These are phyloP conservation scores for Solanum lignicaule DNA, from an alignment of 257 asterid species.

Conservation along the genomic window DNA sequence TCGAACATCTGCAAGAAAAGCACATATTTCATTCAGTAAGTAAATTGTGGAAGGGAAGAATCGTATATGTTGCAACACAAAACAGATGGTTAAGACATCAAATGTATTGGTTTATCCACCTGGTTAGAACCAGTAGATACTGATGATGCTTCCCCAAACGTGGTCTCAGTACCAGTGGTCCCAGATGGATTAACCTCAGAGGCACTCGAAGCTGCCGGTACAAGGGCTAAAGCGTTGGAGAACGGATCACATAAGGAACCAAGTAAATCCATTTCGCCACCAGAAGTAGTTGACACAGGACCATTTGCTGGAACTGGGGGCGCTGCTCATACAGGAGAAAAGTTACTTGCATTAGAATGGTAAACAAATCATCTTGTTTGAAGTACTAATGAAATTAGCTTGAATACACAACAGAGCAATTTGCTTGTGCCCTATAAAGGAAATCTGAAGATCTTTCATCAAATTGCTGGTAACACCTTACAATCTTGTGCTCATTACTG, in stretches of 20 bases:
- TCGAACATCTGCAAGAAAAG: slow-evolving; percentile 55
- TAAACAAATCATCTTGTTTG: neutral
- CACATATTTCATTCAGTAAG: neutral
- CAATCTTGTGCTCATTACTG: neutral
- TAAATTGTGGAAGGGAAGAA: neutral
- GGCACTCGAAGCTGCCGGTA: slow-evolving; percentile 35
- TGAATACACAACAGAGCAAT: neutral
- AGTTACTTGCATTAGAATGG: neutral
- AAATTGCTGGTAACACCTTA: neutral
- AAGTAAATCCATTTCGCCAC: slow-evolving; percentile 61
- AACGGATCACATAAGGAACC: slow-evolving; percentile 60
- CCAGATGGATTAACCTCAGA: slow-evolving; percentile 41
- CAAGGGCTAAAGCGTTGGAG: slow-evolving; percentile 60
- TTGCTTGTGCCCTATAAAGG: neutral
- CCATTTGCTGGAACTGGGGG: slow-evolving; percentile 39
- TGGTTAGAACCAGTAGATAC: slow-evolving; percentile 36
- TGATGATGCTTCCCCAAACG: slow-evolving; percentile 30
- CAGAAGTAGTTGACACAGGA: slow-evolving; percentile 32
- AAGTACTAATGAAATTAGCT: neutral
- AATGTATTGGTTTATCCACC: slow-evolving; percentile 17
- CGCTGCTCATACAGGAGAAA: slow-evolving; percentile 27
- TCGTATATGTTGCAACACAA: neutral
- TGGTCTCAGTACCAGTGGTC: slow-evolving; percentile 31
- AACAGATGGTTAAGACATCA: neutral
- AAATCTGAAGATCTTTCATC: neutral